Base-by-base conservation (phyloP, 2,329 filamentous ascomycete species). In the Bipolaris zeicola region DNA sequence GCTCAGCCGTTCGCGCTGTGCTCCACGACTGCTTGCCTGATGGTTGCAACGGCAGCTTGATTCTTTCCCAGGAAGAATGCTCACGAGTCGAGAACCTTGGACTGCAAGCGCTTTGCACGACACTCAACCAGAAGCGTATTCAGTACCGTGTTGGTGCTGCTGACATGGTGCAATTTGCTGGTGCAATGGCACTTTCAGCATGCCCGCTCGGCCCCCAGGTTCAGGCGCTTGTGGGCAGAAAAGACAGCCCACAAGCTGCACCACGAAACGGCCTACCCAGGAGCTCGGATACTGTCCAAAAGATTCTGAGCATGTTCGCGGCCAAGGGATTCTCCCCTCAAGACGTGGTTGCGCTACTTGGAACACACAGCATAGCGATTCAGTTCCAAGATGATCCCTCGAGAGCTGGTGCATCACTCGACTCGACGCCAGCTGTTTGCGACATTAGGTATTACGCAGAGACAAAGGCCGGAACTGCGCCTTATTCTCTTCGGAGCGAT, bases 401-500 rank as follows among this genome's bases (percentile, higher is more conserved):
- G 2, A 54, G 65, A 24, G 61, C 61, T 3, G 70, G 69, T 1
- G 61, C 61, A 24, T 24, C 65, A 6, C 63, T 72, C 1, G 74
- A 76, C 48, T 62, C 64, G 8, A 73, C 72, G 0, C 71, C 71
- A 1, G 57, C 59, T 8, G 34, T 57, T 2, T 74, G 68, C 55
- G 72, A 75, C 41, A 58, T 66, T 2, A 62, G 55, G 1, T 75
- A 69, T 53, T 76, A 74, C 42, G 38, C 50, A 16, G 65, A 75
- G 54, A 75, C 71, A 0, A 52, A 65, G 33, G 55, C 62, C 7
- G 64, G 66, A 0, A 66, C 64, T 3, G 68, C 69, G 5, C 69
- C 70, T 10, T 69, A 68, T 20, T 69, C 51, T 20, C 33, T 71
- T 20, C 58, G 63, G 11, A 67, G 63, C 18, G 68, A 71, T 28